Percentiles rank a stretch among this genome's conserved stretches.
Conservation (phyloP, 2,329 filamentous ascomycete genomes). For the Trichoderma breve region DNA sequence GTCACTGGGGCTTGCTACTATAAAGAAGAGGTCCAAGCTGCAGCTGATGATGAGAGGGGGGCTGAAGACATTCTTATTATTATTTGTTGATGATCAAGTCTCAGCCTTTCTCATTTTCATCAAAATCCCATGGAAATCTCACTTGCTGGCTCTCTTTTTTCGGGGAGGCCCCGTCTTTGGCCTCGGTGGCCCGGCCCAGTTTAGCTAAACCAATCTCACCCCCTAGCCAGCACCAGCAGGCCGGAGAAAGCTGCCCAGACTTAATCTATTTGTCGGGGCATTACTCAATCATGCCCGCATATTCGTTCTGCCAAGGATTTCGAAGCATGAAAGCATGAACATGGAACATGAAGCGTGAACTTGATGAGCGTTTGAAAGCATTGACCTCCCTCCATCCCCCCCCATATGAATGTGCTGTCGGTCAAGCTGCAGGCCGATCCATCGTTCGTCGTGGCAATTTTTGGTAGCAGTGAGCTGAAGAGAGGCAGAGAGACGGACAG, state of each 20-base stretch:
- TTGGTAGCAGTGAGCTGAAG: neutral
- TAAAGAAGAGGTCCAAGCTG: neutral
- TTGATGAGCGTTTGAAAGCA: neutral
- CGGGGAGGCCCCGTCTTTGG: neutral
- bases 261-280: neutral
- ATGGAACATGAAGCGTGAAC: neutral
- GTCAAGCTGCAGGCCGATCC: neutral
- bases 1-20: neutral
- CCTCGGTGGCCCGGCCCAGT: neutral
- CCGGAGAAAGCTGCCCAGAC: neutral
- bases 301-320: neutral
- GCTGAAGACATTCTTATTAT: neutral
- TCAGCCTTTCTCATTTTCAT: neutral
- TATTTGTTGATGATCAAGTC: neutral
- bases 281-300: neutral
- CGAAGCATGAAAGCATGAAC: neutral
- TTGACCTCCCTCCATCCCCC: neutral
- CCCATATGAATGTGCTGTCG: neutral
- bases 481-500: neutral
- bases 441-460: conserved; percentile 1
- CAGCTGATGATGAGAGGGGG: neutral
- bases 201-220: neutral
- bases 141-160: neutral
- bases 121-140: neutral
- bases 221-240: neutral